These are phyloP conservation scores for Aethionema arabicum DNA, from an alignment of 345 rosid species.

Conservation along the genomic window DNA sequence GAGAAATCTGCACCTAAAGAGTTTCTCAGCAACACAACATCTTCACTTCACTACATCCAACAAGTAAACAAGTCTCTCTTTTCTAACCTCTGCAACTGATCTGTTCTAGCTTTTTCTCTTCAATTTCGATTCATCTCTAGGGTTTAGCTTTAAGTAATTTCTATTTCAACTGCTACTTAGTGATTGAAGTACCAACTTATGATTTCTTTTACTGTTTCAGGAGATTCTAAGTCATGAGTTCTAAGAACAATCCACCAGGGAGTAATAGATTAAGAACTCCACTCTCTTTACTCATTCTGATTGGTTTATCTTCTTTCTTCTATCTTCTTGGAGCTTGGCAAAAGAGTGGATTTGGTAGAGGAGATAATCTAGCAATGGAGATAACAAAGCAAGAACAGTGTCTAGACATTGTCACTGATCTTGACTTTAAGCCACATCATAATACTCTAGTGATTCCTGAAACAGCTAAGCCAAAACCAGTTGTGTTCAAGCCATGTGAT, in stretches of 20 bases:
- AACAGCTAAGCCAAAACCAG: constrained; percentile 31
- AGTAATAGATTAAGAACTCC: constrained; percentile 45
- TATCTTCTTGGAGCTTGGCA: constrained; percentile 75
- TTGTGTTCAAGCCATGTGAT: constrained; percentile 48
- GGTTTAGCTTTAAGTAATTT: too few species aligned
- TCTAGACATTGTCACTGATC: constrained; percentile 41
- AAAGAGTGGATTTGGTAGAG: constrained; percentile 68
- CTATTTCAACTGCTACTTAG: neutral
- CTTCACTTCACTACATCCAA: too few species aligned
- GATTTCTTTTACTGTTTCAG: constrained; percentile 14
- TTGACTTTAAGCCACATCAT: constrained; percentile 73
- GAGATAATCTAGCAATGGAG: constrained; percentile 52
- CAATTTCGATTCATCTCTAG: neutral
- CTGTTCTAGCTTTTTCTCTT: neutral
- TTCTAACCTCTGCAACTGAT: neutral
- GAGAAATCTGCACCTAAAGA: neutral
- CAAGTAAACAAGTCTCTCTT: too few species aligned
- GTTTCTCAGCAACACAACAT: too few species aligned
- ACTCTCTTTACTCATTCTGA: constrained; percentile 53
- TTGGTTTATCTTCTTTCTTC: constrained; percentile 73
- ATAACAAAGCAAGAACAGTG: constrained; percentile 58
- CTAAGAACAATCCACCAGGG: constrained; percentile 45
- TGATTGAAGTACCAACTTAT: neutral
- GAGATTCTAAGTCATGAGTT: constrained; percentile 44
- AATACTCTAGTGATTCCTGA: constrained; percentile 49